Base-by-base conservation (phyloP, 2,329 filamentous ascomycete species). In the Eutypa lata region DNA sequence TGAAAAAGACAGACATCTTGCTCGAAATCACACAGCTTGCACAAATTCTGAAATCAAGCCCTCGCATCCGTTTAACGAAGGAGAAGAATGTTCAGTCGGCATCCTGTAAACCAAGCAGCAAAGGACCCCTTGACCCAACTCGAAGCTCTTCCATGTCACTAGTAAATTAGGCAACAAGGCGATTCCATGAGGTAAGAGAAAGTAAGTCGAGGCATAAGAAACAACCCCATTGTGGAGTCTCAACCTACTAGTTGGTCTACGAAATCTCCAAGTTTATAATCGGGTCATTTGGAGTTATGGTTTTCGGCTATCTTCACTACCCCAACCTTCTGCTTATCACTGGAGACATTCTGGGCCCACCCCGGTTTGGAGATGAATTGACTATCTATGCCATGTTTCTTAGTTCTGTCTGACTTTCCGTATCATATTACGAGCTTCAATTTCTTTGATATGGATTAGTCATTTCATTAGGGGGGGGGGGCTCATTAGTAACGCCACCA, bases 1-100 rank as follows among this genome's bases (percentile, higher is more conserved):
- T 73, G 60, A 72, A 72, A 53, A 72, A 72, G 2, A 72, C 70
- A 1, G 70, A 72, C 70, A 72, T 72, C 37, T 21, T 40, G 8
- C 10, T n/a, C 14, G 18, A 14, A 40, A 40, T 2, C 2, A 18
- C n/a, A 21, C 10, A 11, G 6, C 10, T n/a, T 40, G 4, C 1
- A 40, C 8, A 8, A 40, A 19, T 4, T 40, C 5, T 18, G 37
- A 11, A 2, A 19, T 21, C 7, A 21, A 40, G 3, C 10, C 5
- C 13, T n/a, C 37, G 10, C 5, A 31, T 10, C 26, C 26, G 10
- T 5, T 31, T 31, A 31, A 31, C 26, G 10, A 40, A 21, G 10
- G 11, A 40, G 37, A 40, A 40, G 14, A 40, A n/a, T 13, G 3
- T 40, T 18, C 8, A 40, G n/a, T 14, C 37, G 7, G 16, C 18